Evolutionary conservation across 371 early-diverging fungal species (phyloP).

Genomic region (Sporodiniella umbellata): DNA sequence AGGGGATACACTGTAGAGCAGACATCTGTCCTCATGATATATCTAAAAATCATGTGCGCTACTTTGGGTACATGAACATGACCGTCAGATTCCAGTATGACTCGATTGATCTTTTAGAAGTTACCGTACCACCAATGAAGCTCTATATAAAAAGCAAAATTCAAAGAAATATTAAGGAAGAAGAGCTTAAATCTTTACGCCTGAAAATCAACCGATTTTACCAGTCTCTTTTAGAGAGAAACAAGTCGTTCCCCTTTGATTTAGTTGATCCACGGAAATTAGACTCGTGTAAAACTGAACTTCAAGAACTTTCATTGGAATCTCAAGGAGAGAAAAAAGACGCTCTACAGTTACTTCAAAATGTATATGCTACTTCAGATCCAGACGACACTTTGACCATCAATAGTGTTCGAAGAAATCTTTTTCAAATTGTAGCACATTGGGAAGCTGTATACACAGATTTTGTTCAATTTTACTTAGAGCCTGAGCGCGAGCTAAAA

Average conservation of each 20-base stretch:
- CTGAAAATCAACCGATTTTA: constrained; percentile 66
- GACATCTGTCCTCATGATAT: constrained; percentile 85
- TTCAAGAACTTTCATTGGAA: constrained; percentile 61
- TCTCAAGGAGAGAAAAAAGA: constrained; percentile 78
- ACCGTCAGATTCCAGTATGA: constrained; percentile 80
- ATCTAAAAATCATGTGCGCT: constrained; percentile 77
- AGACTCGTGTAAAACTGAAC: constrained; percentile 61
- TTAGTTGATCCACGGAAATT: constrained; percentile 61
- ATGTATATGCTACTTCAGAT: constrained; percentile 71
- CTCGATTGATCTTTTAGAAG: constrained; percentile 75
- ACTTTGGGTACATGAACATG: constrained; percentile 75
- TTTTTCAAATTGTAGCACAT: constrained; percentile 71
- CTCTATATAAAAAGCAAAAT: constrained; percentile 62
- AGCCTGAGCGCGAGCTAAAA: constrained; percentile 71
- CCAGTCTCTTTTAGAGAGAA: constrained; percentile 68
- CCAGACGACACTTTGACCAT: constrained; percentile 79
- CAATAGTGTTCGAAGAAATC: constrained; percentile 67
- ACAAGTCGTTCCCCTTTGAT: constrained; percentile 65
- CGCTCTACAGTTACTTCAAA: constrained; percentile 78
- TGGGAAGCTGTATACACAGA: constrained; percentile 87
- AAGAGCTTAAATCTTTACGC: constrained; percentile 59
- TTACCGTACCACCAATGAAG: constrained; percentile 81
- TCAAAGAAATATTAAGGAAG: constrained; percentile 57
- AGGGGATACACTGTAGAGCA: constrained; percentile 65
- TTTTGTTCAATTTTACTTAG: constrained; percentile 72